These are phyloP conservation scores for Pyrenophora graminea DNA, from an alignment of 2,329 filamentous ascomycete species.

Conservation along the genomic window DNA sequence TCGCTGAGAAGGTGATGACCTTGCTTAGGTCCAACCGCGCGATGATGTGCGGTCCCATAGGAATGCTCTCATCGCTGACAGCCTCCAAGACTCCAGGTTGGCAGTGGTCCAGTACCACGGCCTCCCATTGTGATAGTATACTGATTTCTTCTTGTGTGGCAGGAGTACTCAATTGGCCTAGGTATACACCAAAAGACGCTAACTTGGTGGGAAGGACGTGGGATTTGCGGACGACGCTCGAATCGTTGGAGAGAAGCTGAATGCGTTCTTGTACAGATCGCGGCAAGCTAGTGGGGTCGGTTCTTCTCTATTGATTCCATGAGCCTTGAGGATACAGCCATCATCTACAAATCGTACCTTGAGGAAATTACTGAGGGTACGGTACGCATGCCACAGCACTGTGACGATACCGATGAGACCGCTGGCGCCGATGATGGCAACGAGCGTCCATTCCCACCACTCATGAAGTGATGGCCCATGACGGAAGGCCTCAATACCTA, in stretches of 20 bases:
- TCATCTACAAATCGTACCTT: conserved; percentile 22
- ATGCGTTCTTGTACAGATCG: conserved; percentile 38
- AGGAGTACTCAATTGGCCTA: conserved; percentile 35
- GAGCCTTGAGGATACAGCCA: conserved; percentile 3
- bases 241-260: conserved; percentile 30
- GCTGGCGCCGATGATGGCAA: conserved; percentile 39
- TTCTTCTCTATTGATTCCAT: conserved; percentile 20
- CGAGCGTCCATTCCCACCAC: conserved; percentile 44
- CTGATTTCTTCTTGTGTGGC: conserved; percentile 30
- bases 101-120: conserved; percentile 38
- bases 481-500: conserved; percentile 38
- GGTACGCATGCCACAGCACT: conserved; percentile 33
- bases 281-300: conserved; percentile 24
- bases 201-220: conserved; percentile 32
- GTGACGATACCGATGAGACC: conserved; percentile 32
- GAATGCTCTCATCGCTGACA: conserved; percentile 28
- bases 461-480: conserved; percentile 23
- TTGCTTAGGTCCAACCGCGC: conserved; percentile 37
- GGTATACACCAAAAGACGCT: conserved; percentile 43
- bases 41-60: conserved; percentile 38
- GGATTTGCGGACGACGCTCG: conserved; percentile 24
- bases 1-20: conserved; percentile 26
- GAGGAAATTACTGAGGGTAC: conserved; percentile 24
- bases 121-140: conserved; percentile 40
- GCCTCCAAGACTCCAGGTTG: conserved; percentile 39